Evolutionary conservation across 2,329 filamentous ascomycete genomes (phyloP).

Genomic region (Truncatella angustata): DNA sequence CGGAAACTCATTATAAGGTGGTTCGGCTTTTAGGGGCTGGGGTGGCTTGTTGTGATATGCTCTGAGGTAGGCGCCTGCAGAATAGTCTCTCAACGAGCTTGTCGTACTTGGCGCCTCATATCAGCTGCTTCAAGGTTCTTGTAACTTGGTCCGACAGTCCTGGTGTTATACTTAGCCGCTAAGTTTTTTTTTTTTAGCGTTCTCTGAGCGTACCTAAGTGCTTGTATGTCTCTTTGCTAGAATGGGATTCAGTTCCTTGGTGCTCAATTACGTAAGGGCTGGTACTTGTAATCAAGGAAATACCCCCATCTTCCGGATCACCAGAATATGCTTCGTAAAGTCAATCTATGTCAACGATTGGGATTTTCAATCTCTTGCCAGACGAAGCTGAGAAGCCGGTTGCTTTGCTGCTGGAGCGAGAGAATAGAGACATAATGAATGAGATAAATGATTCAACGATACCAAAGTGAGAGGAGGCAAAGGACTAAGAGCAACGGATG

Average conservation of each 20-base stretch:
- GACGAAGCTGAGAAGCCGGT: not conserved
- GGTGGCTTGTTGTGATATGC: not conserved
- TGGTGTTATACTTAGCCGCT: not conserved
- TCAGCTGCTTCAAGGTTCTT: not conserved
- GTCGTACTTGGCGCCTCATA: not conserved
- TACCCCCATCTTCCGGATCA: not conserved
- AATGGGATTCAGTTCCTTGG: too few species aligned
- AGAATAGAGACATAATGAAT: not conserved
- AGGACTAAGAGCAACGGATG: not conserved
- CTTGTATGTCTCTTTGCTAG: not conserved
- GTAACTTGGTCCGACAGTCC: not conserved
- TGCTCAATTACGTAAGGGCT: not conserved
- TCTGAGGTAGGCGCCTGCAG: not conserved
- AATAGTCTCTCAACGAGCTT: not conserved
- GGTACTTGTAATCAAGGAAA: not conserved
- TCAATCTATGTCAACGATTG: not conserved
- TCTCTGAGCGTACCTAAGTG: not conserved
- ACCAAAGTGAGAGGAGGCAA: not conserved
- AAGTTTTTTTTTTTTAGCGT: not conserved
- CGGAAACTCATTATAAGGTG: not conserved
- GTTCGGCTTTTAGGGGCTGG: not conserved
- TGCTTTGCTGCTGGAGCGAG: not conserved
- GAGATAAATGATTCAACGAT: not conserved
- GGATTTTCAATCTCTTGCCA: not conserved
- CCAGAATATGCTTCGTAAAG: not conserved